phyloP scores from a whole-genome alignment of 2,329 filamentous ascomycete species.

The Lithohypha guttulata region DNA sequence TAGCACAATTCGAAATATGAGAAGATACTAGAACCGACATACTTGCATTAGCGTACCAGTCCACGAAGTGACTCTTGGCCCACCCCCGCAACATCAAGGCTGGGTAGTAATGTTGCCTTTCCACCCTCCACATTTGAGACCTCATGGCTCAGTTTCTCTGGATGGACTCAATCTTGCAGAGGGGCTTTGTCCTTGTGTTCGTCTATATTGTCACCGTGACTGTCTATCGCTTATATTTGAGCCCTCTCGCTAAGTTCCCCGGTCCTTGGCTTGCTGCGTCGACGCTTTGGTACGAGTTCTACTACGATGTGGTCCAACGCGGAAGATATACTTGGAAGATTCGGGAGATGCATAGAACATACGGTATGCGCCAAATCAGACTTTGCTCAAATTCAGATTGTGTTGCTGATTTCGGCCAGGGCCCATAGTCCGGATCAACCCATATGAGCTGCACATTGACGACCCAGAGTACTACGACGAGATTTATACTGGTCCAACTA shows the following conservation, averaged over 20 bases:
- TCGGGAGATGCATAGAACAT: slow-evolving; percentile 26
- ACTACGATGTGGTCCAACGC: slow-evolving; percentile 26
- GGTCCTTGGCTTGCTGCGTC: slow-evolving; percentile 27
- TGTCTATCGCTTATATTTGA: slow-evolving; percentile 19
- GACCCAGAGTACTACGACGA: slow-evolving; percentile 27
- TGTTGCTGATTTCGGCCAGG: slow-evolving; percentile 13
- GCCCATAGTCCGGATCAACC: slow-evolving; percentile 28
- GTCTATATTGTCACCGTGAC: slow-evolving; percentile 9
- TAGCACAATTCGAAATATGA: too few species aligned
- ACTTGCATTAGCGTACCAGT: too few species aligned
- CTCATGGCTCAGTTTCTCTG: neutral
- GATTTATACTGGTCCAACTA: slow-evolving; percentile 23
- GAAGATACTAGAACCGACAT: too few species aligned
- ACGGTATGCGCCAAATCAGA: slow-evolving; percentile 22
- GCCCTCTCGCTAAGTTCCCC: slow-evolving; percentile 20
- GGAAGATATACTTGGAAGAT: slow-evolving; percentile 29
- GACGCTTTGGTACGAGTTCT: slow-evolving; percentile 25
- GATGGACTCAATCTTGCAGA: slow-evolving; percentile 3
- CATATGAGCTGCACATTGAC: slow-evolving; percentile 27
- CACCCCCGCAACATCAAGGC: slow-evolving; percentile 1
- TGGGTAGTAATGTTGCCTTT: slow-evolving; percentile 8
- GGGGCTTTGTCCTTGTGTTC: slow-evolving; percentile 2
- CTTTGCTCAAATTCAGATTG: slow-evolving; percentile 9
- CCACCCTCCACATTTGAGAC: slow-evolving; percentile 1
- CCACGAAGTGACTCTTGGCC: slow-evolving; percentile 3